phyloP scores from a whole-genome alignment of 805 yeast genomes.

The Nadsonia fulvescens region DNA sequence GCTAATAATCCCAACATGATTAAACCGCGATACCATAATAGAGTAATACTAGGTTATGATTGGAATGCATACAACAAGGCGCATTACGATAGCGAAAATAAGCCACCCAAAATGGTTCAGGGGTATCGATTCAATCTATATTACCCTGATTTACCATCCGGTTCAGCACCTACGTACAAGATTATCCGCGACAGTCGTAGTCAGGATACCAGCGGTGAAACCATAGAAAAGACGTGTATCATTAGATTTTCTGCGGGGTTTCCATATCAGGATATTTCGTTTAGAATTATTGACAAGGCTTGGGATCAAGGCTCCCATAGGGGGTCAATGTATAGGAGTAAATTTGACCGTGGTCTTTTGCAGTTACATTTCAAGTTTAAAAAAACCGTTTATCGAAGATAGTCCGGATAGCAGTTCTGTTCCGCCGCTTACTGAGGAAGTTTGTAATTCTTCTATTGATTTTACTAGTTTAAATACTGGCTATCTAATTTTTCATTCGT shows the following conservation, averaged over 20 bases:
- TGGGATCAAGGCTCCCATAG: slow-evolving; percentile 19
- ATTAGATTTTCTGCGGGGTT: slow-evolving; percentile 18
- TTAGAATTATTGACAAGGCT: slow-evolving; percentile 18
- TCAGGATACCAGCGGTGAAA: slow-evolving; percentile 6
- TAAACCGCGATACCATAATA: slow-evolving; percentile 16
- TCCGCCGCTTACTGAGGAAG: no score
- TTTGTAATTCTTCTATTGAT: no score
- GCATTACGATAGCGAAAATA: slow-evolving; percentile 18
- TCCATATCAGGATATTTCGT: slow-evolving; percentile 19
- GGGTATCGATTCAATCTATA: slow-evolving; percentile 21
- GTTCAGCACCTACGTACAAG: slow-evolving; percentile 17
- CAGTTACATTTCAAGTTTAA: slow-evolving; percentile 21
- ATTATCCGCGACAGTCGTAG: slow-evolving; percentile 10
- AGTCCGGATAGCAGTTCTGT: no score
- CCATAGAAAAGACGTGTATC: slow-evolving; percentile 14
- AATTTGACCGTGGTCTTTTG: slow-evolving; percentile 20
- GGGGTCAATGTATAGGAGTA: slow-evolving; percentile 14
- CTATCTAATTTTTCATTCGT: no score
- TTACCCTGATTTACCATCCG: slow-evolving; percentile 17
- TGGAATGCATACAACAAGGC: slow-evolving; percentile 21
- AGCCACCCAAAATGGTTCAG: slow-evolving; percentile 21
- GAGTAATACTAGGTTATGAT: slow-evolving; percentile 19
- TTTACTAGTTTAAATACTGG: no score
- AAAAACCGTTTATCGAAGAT: slow-evolving; percentile 14
- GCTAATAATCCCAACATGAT: slow-evolving; percentile 1